These are phyloP conservation scores for Plasmopara halstedii DNA, from an alignment of 352 stramenopile genomes.

Conservation along the genomic window DNA sequence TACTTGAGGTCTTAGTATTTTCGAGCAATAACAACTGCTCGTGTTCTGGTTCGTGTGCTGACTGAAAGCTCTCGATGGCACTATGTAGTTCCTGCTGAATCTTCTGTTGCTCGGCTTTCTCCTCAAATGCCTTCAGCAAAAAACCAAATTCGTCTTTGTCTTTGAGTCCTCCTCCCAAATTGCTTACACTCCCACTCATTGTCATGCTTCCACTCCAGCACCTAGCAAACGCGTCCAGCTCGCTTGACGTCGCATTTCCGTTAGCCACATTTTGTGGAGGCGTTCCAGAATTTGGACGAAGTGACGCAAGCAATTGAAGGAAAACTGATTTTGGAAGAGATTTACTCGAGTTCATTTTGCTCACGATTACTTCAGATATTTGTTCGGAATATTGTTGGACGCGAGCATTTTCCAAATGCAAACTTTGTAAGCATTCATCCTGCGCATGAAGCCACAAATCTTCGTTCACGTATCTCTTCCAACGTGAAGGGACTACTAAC, in stretches of 20 bases:
- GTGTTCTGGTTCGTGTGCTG: constrained; percentile 26
- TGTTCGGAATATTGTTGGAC: constrained; percentile 34
- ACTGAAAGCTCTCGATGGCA: constrained; percentile 34
- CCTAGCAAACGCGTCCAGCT: constrained; percentile 21
- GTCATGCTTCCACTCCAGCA: constrained; percentile 36
- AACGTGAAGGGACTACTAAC: constrained; percentile 32
- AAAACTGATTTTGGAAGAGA: constrained; percentile 44
- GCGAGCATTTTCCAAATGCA: constrained; percentile 32
- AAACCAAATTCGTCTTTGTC: constrained; percentile 63
- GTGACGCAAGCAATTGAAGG: constrained; percentile 32
- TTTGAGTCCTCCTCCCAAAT: constrained; percentile 17
- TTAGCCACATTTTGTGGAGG: constrained; percentile 12
- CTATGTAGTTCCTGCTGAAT: constrained; percentile 41
- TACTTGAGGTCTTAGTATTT: constrained; percentile 17
- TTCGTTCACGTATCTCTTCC: constrained; percentile 33
- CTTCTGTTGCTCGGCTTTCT: constrained; percentile 44
- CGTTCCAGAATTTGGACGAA: constrained; percentile 38
- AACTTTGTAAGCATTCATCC: constrained; percentile 32
- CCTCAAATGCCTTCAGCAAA: constrained; percentile 59
- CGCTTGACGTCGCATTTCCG: constrained; percentile 15
- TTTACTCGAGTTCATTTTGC: constrained; percentile 37
- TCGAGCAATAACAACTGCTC: constrained; percentile 23
- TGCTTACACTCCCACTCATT: constrained; percentile 25
- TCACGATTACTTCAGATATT: constrained; percentile 47
- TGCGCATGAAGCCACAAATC: constrained; percentile 29